Base-by-base conservation (phyloP, 352 stramenopile species). In the Pythium rhizo-oryzae region DNA sequence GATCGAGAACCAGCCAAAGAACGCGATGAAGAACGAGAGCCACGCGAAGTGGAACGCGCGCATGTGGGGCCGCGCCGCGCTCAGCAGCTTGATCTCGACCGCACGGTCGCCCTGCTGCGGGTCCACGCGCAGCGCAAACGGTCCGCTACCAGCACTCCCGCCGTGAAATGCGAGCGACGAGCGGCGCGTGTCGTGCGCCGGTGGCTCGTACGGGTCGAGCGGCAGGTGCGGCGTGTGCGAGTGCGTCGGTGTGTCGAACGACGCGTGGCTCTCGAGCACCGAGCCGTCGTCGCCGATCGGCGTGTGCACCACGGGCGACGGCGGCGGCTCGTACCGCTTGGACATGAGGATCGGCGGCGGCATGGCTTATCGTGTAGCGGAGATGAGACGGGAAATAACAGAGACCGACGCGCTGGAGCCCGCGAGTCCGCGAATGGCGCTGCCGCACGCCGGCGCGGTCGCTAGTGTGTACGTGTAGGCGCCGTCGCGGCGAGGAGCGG, bases 1-100 rank as follows among this genome's bases (percentile, higher is more conserved):
- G 74, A 98, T 97, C 50, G 90, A 87, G 75, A 98, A 98, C 92
- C 94, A 98, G 54, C 94, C 91, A 68, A 98, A 93, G 82, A 98
- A 98, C 57, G 94, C 94, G 52, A 95, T 87, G 81, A 98, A 98
- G 81, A 98, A 98, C 44, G 79, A 93, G 16, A 98, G 70, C 93
- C 93, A 98, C 19, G 90, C 74, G 71, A 83, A 92, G 81, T 98
- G 94, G 78, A 99, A 98, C 24, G 92, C 90, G 53, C 94, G 87
- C 93, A 98, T 98, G 77, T 98, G 94, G 0, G 96, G 94, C 15
- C 80, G 78, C 65, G 71, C 76, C 69, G 81, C 84, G 61, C 57
- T 94, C 46, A 75, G 75, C 9, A 93, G 66, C 44, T 91, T 82
- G 72, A 93, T 87, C 70, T 92, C 79, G 12, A 62, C 89, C 23